These are phyloP conservation scores for Keqinozyma sinolaborantium DNA, from an alignment of 1,139 yeast genomes.

Conservation along the genomic window DNA sequence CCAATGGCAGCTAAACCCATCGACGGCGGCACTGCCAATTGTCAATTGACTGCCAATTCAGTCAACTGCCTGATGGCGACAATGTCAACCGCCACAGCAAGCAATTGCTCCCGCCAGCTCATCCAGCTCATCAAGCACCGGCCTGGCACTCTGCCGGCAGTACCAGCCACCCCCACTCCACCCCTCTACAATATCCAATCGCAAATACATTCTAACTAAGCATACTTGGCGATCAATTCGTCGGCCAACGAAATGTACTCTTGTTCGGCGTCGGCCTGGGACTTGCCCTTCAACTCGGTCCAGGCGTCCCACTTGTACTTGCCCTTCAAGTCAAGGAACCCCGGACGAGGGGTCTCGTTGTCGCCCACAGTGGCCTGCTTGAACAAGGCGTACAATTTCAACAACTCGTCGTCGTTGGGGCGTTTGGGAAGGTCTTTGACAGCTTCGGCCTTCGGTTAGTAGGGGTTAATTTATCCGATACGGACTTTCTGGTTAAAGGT, in stretches of 20 bases:
- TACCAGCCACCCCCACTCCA: too few species aligned
- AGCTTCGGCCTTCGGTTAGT: slow-evolving; percentile 62
- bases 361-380: slow-evolving; percentile 98
- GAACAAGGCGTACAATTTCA: slow-evolving; percentile 82
- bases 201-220: too few species aligned
- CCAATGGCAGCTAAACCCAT: too few species aligned
- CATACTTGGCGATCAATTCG: slow-evolving; percentile 54
- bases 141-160: too few species aligned
- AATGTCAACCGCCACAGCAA: too few species aligned
- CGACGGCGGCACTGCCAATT: too few species aligned
- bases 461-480: slow-evolving; percentile 7
- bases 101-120: too few species aligned
- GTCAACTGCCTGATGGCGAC: too few species aligned
- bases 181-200: too few species aligned
- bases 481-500: slow-evolving; percentile 53
- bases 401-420: slow-evolving; percentile 84
- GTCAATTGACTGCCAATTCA: too few species aligned
- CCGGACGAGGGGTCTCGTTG: slow-evolving; percentile 79
- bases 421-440: slow-evolving; percentile 72
- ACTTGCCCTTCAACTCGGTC: slow-evolving; percentile 80
- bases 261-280: slow-evolving; percentile 88
- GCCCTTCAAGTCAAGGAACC: slow-evolving; percentile 88
- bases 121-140: too few species aligned
- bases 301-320: slow-evolving; percentile 98
- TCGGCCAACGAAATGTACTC: slow-evolving; percentile 77